phyloP scores from a whole-genome alignment of 78 protist genomes.

The Dictyostelium capitatum region DNA sequence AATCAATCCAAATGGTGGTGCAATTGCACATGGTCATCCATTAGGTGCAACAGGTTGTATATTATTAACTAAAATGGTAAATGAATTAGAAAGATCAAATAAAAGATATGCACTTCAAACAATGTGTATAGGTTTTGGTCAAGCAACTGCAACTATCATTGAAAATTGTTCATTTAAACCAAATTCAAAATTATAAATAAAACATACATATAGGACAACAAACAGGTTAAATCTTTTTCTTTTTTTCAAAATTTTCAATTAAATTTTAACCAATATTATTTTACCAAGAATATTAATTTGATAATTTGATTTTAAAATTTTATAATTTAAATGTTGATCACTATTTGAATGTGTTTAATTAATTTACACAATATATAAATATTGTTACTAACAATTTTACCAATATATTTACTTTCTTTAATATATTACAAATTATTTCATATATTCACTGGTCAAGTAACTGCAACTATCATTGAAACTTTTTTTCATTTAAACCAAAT shows the following conservation, averaged over 20 bases:
- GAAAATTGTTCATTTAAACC: conserved; percentile 75
- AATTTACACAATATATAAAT: too few species aligned
- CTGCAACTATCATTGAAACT: conserved; percentile 88
- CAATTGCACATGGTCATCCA: conserved; percentile 99
- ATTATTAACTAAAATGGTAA: conserved; percentile 86
- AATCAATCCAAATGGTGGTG: conserved; percentile 98
- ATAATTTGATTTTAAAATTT: too few species aligned
- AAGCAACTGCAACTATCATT: conserved; percentile 90
- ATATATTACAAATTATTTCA: too few species aligned
- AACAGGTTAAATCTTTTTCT: not conserved
- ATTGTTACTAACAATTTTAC: too few species aligned
- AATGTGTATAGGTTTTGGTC: conserved; percentile 93
- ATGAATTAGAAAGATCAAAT: conserved; percentile 88
- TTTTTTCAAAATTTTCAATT: not conserved
- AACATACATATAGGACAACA: not conserved
- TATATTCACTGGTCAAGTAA: conserved; percentile 91
- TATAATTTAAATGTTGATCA: too few species aligned
- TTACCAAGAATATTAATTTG: too few species aligned
- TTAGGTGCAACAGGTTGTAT: conserved; percentile 96
- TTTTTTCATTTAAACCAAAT: conserved; percentile 43
- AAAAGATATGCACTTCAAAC: conserved; percentile 86
- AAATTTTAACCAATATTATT: too few species aligned
- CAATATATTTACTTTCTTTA: too few species aligned
- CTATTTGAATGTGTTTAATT: too few species aligned
- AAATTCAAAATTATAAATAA: conserved; percentile 11